phyloP scores from a whole-genome alignment of 495 filamentous ascomycete genomes.

The Daldinia grandis region DNA sequence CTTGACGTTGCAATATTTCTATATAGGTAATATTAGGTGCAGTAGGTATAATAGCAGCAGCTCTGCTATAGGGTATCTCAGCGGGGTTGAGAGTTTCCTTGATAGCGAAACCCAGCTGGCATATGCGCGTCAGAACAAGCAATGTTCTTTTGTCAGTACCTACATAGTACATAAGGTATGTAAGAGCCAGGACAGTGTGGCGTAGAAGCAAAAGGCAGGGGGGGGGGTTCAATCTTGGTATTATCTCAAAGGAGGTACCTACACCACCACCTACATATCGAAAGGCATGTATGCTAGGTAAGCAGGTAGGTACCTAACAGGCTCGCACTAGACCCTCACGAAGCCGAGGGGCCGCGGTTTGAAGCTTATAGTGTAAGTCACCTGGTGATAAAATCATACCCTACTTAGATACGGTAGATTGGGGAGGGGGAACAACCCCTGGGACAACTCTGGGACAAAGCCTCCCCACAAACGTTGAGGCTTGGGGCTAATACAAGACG shows the following conservation, averaged over 20 bases:
- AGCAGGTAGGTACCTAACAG: no score
- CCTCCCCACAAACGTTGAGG: constrained; percentile 21
- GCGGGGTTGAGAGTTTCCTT: constrained; percentile 12
- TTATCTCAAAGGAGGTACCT: constrained; percentile 5
- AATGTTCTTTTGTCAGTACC: constrained; percentile 14
- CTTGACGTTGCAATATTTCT: background rate
- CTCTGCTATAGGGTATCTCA: constrained; percentile 1
- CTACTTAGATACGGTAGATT: background rate
- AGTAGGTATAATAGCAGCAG: background rate
- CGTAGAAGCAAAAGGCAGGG: background rate
- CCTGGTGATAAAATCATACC: background rate
- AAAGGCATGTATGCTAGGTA: no score
- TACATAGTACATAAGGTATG: no score
- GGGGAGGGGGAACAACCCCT: background rate
- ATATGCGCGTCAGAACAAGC: constrained; percentile 9
- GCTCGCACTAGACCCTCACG: background rate
- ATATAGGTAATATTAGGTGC: background rate
- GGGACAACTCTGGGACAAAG: no score
- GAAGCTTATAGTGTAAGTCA: background rate
- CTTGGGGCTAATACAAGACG: constrained; percentile 37
- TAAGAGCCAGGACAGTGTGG: background rate
- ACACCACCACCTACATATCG: no score
- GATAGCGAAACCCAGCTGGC: constrained; percentile 1
- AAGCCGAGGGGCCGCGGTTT: background rate
- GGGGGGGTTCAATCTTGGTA: background rate